Base-by-base conservation (phyloP, 2,329 filamentous ascomycete genomes). In the Colletotrichum aenigma region DNA sequence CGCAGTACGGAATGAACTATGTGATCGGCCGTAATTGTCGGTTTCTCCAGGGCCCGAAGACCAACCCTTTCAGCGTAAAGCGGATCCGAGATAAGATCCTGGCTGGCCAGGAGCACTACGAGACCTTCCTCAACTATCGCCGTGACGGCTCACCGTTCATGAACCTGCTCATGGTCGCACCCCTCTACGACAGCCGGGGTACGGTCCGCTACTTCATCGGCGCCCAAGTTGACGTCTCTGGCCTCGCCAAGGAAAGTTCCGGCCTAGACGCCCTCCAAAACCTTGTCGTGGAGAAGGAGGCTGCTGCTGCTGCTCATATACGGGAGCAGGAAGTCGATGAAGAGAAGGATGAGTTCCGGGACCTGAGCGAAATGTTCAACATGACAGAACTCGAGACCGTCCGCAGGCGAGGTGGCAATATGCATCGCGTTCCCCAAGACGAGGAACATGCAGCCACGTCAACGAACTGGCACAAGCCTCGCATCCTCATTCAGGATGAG, bases 71-170 rank as follows among this genome's bases (percentile, higher is more conserved):
- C 76, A 94, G 92, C 66, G 87, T 94, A 0, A 84, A 87, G 70
- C 88, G 94, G 69, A 86, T 96, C 13, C 87, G 89, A 36, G 89
- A 93, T 55, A 92, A 91, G 32, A 84, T 94, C 13, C 82, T 87
- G 9, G 89, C 88, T 2, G 93, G 93, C n/a, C 89, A 91, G 78
- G 94, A 96, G 79, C 91, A 93, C 77, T 94, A 89, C 70, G 94
- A 96, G 79, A 91, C 94, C 0, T 92, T 96, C 71, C 84, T 96
- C 48, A 96, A 96, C 82, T 96, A 94, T 80, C 90, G 93, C 36
- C 91, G 93, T n/a, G 94, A 95, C 79, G 94, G 94, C 0, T 94
- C 93, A 1, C 93, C 93, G 0, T 95, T 95, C 80, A 93, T 95
- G 89, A 96, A 95, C 76, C 87, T 96, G 4, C 87, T 95, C 28